Percentiles rank a stretch among this genome's conserved stretches.
These are phyloP conservation scores for Lipomyces japonicus DNA, from an alignment of 805 yeast genomes.

Conservation along the genomic window DNA sequence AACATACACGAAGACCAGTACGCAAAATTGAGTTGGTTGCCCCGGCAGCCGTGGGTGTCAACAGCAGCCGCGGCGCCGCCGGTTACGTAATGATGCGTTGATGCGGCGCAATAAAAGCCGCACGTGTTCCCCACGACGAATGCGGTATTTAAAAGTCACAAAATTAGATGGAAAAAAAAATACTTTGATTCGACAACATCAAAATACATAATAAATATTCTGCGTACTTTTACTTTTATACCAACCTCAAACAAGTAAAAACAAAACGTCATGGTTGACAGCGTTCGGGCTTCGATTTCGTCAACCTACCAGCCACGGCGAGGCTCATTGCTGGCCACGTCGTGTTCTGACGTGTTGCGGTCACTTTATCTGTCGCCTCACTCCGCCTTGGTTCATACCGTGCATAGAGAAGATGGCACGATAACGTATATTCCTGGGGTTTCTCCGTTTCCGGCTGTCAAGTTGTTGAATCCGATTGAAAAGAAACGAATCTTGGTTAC, in stretches of 20 bases:
- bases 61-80: not conserved
- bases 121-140: no score
- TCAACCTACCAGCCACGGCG: not conserved
- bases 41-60: not conserved
- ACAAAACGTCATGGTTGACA: slow-evolving; percentile 21
- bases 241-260: no score
- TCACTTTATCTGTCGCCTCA: slow-evolving; percentile 22
- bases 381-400: slow-evolving; percentile 21
- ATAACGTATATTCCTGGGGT: slow-evolving; percentile 22
- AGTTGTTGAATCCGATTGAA: slow-evolving; percentile 31
- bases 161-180: no score
- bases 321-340: slow-evolving; percentile 4
- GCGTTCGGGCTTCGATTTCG: slow-evolving; percentile 19
- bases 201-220: no score
- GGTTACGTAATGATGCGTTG: not conserved
- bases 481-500: slow-evolving; percentile 32
- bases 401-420: slow-evolving; percentile 16
- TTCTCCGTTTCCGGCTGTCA: slow-evolving; percentile 29
- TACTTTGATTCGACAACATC: no score
- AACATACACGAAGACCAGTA: no score
- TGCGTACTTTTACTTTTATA: no score
- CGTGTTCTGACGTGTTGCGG: slow-evolving; percentile 8
- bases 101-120: not conserved
- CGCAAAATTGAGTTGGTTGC: no score
- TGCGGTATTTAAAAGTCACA: no score